These are phyloP conservation scores for Jackrogersella multiformis DNA, from an alignment of 495 filamentous ascomycete genomes.

Conservation along the genomic window DNA sequence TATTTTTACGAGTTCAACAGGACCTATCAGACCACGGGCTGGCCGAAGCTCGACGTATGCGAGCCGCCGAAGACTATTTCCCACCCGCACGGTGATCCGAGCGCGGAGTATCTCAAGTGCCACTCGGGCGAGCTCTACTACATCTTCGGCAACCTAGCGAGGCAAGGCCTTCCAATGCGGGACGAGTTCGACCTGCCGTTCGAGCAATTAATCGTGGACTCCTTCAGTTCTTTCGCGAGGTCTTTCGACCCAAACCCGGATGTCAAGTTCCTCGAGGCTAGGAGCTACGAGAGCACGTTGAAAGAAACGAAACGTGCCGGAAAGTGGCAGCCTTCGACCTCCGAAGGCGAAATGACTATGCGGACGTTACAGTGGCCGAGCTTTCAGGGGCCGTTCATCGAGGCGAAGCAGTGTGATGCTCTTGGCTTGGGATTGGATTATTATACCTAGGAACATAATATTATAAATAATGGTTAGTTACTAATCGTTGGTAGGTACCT, in stretches of 20 bases:
- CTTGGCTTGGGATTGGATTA: slow-evolving; percentile 47
- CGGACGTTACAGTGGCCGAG: slow-evolving; percentile 51
- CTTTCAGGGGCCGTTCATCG: slow-evolving; percentile 40
- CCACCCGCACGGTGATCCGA: slow-evolving; percentile 56
- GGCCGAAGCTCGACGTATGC: slow-evolving; percentile 58
- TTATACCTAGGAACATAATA: slow-evolving; percentile 35
- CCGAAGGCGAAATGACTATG: slow-evolving; percentile 35
- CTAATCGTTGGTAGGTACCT: not conserved
- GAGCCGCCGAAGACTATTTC: slow-evolving; percentile 49
- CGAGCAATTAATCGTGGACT: slow-evolving; percentile 48
- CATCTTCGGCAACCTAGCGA: slow-evolving; percentile 51
- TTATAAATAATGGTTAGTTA: not conserved
- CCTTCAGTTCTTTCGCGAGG: slow-evolving; percentile 50
- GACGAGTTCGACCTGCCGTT: slow-evolving; percentile 52
- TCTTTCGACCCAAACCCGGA: slow-evolving; percentile 52
- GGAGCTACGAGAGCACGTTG: slow-evolving; percentile 45
- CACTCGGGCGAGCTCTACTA: slow-evolving; percentile 61
- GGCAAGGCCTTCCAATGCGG: slow-evolving; percentile 47
- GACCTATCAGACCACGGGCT: slow-evolving; percentile 60
- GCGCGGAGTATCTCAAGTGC: slow-evolving; percentile 55
- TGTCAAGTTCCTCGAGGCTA: slow-evolving; percentile 39
- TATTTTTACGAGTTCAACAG: slow-evolving; percentile 63
- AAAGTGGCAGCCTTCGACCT: slow-evolving; percentile 43
- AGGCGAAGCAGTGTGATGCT: slow-evolving; percentile 47
- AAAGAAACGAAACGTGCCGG: slow-evolving; percentile 15